Evolutionary conservation across 805 yeast genomes (phyloP).

Genomic region (Saccharomycopsis sp.): DNA sequence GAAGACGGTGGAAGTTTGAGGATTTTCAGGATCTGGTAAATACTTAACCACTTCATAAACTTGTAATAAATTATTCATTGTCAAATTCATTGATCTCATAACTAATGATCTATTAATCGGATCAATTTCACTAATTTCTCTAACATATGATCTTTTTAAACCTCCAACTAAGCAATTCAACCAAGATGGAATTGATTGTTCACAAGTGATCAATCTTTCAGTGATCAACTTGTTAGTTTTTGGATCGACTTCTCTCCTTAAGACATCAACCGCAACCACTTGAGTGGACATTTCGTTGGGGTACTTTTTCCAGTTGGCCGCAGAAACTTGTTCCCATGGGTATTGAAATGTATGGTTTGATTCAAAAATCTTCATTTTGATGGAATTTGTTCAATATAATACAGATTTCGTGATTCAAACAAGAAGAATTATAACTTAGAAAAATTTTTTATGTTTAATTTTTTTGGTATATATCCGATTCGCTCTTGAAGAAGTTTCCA

Average conservation of each 20-base stretch:
- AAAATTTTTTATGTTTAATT: too few relatives aligned
- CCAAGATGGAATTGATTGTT: conserved; percentile 84
- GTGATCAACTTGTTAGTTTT: conserved; percentile 50
- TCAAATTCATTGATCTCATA: conserved; percentile 79
- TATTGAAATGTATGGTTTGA: conserved; percentile 63
- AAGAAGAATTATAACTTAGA: too few relatives aligned
- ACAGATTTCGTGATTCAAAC: too few relatives aligned
- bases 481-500: too few relatives aligned
- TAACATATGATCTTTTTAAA: conserved; percentile 60
- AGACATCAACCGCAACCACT: conserved; percentile 86
- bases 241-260: conserved; percentile 57
- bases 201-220: conserved; percentile 81
- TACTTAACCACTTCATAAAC: conserved; percentile 87
- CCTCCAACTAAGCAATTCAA: conserved; percentile 63
- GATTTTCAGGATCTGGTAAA: conserved; percentile 50
- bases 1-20: conserved; percentile 47
- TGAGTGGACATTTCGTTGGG: conserved; percentile 93
- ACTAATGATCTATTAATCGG: conserved; percentile 49
- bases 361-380: conserved; percentile 83
- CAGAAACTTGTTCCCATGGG: conserved; percentile 90
- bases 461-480: too few relatives aligned
- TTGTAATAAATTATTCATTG: conserved; percentile 61
- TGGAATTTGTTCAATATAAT: too few relatives aligned
- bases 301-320: conserved; percentile 94
- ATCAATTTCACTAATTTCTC: conserved; percentile 85